Conservation (phyloP, 2,329 filamentous ascomycete species). For the Reticulascus tulasneorum region DNA sequence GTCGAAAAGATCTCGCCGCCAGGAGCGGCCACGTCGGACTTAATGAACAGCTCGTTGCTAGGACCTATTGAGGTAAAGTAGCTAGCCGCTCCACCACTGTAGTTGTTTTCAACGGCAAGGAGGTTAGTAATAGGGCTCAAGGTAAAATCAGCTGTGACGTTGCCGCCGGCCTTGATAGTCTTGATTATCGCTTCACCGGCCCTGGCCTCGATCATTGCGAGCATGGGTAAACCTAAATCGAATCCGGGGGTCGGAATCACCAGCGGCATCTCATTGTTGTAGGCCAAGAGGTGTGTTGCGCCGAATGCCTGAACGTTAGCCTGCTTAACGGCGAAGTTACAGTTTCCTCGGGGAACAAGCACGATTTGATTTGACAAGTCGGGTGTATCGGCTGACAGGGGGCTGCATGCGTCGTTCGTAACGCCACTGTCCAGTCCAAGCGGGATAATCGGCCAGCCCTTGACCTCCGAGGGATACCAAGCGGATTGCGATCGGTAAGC, state of each 20-base stretch:
- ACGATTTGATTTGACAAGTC: constrained; percentile 36
- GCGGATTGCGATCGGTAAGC: constrained; percentile 7
- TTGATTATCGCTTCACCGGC: constrained; percentile 15
- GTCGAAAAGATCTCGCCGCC: constrained; percentile 39
- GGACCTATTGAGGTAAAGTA: constrained; percentile 36
- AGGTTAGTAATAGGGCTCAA: constrained; percentile 9
- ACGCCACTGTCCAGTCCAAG: constrained; percentile 16
- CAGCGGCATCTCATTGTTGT: constrained; percentile 24
- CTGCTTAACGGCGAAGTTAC: constrained; percentile 30
- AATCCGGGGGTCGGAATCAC: constrained; percentile 6
- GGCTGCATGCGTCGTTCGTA: constrained; percentile 31
- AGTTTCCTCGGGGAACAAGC: constrained; percentile 35
- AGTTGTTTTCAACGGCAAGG: constrained; percentile 15
- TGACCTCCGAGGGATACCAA: constrained; percentile 8
- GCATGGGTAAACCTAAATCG: constrained; percentile 3
- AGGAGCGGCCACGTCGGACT: constrained; percentile 33
- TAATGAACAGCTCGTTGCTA: constrained; percentile 33
- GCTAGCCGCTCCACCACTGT: constrained; percentile 26
- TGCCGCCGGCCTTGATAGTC: constrained; percentile 13
- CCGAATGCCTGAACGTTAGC: constrained; percentile 32
- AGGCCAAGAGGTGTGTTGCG: constrained; percentile 36
- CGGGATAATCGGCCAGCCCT: constrained; percentile 22
- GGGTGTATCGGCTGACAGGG: constrained; percentile 31
- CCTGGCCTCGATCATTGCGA: constrained; percentile 12
- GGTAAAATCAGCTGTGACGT: constrained; percentile 15